Evolutionary conservation across 1,139 yeast species (phyloP).

Genomic region (Magnusiomyces paraingens): DNA sequence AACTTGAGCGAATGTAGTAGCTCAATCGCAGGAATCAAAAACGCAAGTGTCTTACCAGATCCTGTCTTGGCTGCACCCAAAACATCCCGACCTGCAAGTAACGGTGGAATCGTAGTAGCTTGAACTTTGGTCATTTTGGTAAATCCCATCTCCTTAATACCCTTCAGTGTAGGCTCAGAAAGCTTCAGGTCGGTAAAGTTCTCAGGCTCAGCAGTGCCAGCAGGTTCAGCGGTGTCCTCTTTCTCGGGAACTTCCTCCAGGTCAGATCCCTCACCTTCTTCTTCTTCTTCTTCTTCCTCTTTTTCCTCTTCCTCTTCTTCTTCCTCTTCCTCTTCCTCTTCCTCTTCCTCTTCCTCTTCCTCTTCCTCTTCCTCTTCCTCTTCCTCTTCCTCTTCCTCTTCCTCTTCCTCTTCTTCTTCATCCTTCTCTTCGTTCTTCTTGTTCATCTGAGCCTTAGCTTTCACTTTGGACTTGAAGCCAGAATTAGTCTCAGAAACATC

Average conservation of each 20-base stretch:
- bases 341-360: conserved; percentile 21
- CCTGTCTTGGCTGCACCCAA: conserved; percentile 98
- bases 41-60: conserved; percentile 94
- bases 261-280: conserved; percentile 21
- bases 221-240: conserved; percentile 17
- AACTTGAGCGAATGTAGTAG: conserved; percentile 79
- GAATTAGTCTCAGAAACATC: not conserved
- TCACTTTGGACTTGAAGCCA: not conserved
- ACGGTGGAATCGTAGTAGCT: conserved; percentile 89
- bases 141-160: conserved; percentile 83
- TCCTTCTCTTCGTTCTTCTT: conserved; percentile 18
- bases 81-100: conserved; percentile 91
- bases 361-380: conserved; percentile 20
- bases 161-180: conserved; percentile 72
- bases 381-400: conserved; percentile 20
- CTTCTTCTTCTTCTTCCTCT: conserved; percentile 19
- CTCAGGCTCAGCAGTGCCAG: conserved; percentile 19
- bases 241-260: conserved; percentile 21
- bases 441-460: conserved; percentile 9
- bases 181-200: conserved; percentile 55
- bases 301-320: conserved; percentile 23
- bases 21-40: conserved; percentile 91
- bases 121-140: conserved; percentile 87
- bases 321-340: conserved; percentile 20
- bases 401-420: conserved; percentile 22